phyloP scores from a whole-genome alignment of 2,329 filamentous ascomycete species.

The Ceratocystis colombiana region DNA sequence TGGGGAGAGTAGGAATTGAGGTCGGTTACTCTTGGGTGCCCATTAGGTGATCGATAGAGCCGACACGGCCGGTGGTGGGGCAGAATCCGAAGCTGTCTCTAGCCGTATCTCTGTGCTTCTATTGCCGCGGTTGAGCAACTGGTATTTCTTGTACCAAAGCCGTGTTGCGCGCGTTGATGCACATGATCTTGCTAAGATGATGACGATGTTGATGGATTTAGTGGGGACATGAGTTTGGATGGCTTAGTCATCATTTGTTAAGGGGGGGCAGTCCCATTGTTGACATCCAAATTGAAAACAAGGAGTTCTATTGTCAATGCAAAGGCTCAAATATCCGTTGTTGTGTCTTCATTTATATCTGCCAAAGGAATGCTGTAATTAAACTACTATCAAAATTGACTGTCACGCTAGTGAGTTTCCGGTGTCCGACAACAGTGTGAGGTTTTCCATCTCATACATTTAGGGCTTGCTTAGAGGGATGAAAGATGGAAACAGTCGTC shows the following conservation, averaged over 20 bases:
- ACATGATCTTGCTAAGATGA: not conserved
- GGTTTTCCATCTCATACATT: no score
- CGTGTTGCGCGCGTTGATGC: not conserved
- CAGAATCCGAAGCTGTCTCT: not conserved
- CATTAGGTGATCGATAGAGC: slow-evolving; percentile 1
- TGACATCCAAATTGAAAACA: no score
- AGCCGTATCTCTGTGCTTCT: not conserved
- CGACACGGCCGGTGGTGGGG: not conserved
- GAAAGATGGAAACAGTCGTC: no score
- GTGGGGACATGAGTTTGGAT: not conserved
- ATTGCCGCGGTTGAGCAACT: not conserved
- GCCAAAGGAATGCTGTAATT: no score
- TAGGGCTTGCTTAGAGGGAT: no score
- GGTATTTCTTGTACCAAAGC: not conserved
- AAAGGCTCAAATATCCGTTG: no score
- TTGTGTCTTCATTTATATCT: no score
- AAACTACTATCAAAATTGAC: no score
- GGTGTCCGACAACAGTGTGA: no score
- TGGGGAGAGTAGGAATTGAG: slow-evolving; percentile 16
- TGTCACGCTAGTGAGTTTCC: no score
- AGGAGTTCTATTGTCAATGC: no score
- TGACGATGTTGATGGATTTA: slow-evolving; percentile 8
- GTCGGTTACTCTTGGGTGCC: slow-evolving; percentile 7
- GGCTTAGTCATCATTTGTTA: not conserved
- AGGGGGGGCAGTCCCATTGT: no score